phyloP scores from a whole-genome alignment of 495 filamentous ascomycete species.

The Neurospora sp. region DNA sequence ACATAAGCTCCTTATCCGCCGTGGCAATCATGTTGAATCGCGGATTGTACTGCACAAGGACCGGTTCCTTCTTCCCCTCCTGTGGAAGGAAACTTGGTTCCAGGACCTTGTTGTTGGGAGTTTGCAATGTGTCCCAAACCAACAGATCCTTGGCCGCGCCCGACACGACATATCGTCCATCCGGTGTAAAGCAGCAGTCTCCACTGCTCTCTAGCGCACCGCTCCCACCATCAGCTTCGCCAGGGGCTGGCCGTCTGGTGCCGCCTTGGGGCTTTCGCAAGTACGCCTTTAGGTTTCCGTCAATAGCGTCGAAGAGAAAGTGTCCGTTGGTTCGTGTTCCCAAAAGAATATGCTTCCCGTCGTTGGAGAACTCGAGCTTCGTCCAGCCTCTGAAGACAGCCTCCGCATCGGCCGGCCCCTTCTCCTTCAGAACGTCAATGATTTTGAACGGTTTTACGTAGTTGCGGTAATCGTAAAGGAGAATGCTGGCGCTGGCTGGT shows the following conservation, averaged over 20 bases:
- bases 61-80: slow-evolving; percentile 49
- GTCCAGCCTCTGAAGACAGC: slow-evolving; percentile 57
- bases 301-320: slow-evolving; percentile 83
- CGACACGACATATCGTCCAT: slow-evolving; percentile 77
- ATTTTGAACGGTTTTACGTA: slow-evolving; percentile 87
- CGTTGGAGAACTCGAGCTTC: slow-evolving; percentile 85
- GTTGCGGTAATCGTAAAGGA: slow-evolving; percentile 88
- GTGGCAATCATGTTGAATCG: slow-evolving; percentile 81
- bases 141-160: slow-evolving; percentile 62
- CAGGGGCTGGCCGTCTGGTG: slow-evolving; percentile 35
- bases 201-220: slow-evolving; percentile 44
- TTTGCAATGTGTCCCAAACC: slow-evolving; percentile 68
- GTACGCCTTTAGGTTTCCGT: slow-evolving; percentile 61
- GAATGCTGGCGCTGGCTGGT: slow-evolving; percentile 60
- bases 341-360: slow-evolving; percentile 76
- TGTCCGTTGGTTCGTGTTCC: slow-evolving; percentile 73
- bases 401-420: slow-evolving; percentile 21
- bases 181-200: slow-evolving; percentile 78
- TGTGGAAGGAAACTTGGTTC: slow-evolving; percentile 55
- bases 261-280: slow-evolving; percentile 34
- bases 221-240: slow-evolving; percentile 29
- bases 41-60: slow-evolving; percentile 79
- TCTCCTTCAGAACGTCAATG: slow-evolving; percentile 58
- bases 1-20: slow-evolving; percentile 76
- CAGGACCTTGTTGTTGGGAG: slow-evolving; percentile 46